Evolutionary conservation across 768 basidiomycete species (phyloP).

Genomic region (Xanthoconium stramineum): DNA sequence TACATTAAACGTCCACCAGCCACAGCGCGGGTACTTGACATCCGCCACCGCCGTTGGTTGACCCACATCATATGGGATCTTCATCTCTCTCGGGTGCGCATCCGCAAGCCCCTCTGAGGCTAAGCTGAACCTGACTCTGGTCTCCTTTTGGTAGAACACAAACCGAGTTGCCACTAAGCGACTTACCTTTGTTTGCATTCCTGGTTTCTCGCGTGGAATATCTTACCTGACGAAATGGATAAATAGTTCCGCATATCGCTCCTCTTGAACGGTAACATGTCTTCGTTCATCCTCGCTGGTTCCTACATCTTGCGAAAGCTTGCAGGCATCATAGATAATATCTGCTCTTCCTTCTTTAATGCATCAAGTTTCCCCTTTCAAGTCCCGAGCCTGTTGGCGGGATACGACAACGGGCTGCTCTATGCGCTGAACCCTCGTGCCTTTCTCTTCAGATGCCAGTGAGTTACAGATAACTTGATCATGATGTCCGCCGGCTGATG

Average conservation of each 20-base stretch:
- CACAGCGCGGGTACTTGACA: too few species aligned
- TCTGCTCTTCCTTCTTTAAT: not conserved
- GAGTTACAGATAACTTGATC: not conserved
- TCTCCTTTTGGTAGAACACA: too few species aligned
- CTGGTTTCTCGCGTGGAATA: not conserved
- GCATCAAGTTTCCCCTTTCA: not conserved
- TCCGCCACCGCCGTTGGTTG: too few species aligned
- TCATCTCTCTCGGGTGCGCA: too few species aligned
- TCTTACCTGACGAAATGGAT: not conserved
- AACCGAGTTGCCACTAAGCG: too few species aligned
- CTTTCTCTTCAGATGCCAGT: constrained; percentile 23
- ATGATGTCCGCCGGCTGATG: not conserved
- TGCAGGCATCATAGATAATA: not conserved
- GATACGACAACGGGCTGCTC: constrained; percentile 16
- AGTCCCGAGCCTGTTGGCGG: constrained; percentile 11
- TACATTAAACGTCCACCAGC: too few species aligned
- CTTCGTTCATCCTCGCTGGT: not conserved
- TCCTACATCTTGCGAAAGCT: not conserved
- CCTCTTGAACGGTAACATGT: not conserved
- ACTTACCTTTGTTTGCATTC: too few species aligned
- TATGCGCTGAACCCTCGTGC: constrained; percentile 12
- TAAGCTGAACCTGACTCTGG: too few species aligned
- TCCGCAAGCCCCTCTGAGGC: too few species aligned
- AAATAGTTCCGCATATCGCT: not conserved
- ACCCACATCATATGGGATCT: too few species aligned